phyloP scores from a whole-genome alignment of 129 eudicot genomes.

The Helianthus annuus region HanXRQr2.0-SUNRISE NC_035447.2:17795625-17796124 shows the following conservation, averaged over 20 bases:
- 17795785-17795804: slow-evolving; percentile 60
- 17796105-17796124: slow-evolving; percentile 69
- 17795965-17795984: slow-evolving; percentile 98
- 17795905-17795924: slow-evolving; percentile 69
- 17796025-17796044: slow-evolving; percentile 78
- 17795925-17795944: slow-evolving; percentile 86
- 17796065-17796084: slow-evolving; percentile 70
- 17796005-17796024: slow-evolving; percentile 95
- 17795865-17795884: neutral
- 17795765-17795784: slow-evolving; percentile 59
- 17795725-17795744: slow-evolving; percentile 82
- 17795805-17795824: slow-evolving; percentile 7
- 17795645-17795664: slow-evolving; percentile 65
- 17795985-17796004: slow-evolving; percentile 79
- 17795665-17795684: slow-evolving; percentile 53
- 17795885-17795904: slow-evolving; percentile 96
- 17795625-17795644: slow-evolving; percentile 65
- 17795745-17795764: slow-evolving; percentile 42
- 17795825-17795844: neutral
- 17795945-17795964: slow-evolving; percentile 96
- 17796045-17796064: slow-evolving; percentile 75
- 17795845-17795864: neutral
- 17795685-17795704: slow-evolving; percentile 43
- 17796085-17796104: slow-evolving; percentile 84
- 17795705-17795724: slow-evolving; percentile 86